Evolutionary conservation across 495 filamentous ascomycete species (phyloP).

Genomic region (Penicilliopsis zonata): DNA sequence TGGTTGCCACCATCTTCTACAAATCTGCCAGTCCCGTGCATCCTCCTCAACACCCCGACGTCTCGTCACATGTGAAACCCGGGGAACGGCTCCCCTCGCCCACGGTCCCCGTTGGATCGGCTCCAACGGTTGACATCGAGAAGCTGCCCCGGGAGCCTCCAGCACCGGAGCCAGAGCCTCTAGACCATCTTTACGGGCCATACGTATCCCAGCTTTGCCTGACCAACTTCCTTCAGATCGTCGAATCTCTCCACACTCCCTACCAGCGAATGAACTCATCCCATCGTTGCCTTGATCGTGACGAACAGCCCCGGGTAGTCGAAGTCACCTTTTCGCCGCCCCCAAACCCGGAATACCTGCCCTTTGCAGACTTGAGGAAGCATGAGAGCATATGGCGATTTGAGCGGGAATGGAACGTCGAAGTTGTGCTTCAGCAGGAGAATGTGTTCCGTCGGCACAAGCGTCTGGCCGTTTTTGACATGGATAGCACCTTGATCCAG

Average conservation of each 20-base stretch:
- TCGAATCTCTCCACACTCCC: constrained; percentile 55
- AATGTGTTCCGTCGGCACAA: constrained; percentile 63
- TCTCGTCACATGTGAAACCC: constrained; percentile 9
- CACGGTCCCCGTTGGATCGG: constrained; percentile 32
- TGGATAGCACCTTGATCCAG: constrained; percentile 93
- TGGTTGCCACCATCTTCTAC: constrained; percentile 37
- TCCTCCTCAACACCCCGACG: constrained; percentile 32
- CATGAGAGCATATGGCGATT: constrained; percentile 73
- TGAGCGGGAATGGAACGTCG: constrained; percentile 78
- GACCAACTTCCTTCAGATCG: constrained; percentile 67
- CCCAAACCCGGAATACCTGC: constrained; percentile 53
- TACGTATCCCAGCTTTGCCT: constrained; percentile 70
- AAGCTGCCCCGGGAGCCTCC: constrained; percentile 63
- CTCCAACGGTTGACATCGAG: constrained; percentile 54
- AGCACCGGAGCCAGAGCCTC: constrained; percentile 46
- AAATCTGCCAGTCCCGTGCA: constrained; percentile 31
- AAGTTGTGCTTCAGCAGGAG: constrained; percentile 62
- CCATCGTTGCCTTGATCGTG: constrained; percentile 58
- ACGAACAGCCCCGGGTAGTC: constrained; percentile 49
- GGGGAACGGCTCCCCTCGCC: constrained; percentile 27
- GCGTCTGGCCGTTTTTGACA: constrained; percentile 85
- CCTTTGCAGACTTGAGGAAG: constrained; percentile 56
- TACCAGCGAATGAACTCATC: constrained; percentile 48
- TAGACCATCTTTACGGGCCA: constrained; percentile 66
- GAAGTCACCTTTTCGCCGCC: constrained; percentile 60